Base-by-base conservation (phyloP, 192 early-diverging fungal species). In the Coemansia sp. region DNA sequence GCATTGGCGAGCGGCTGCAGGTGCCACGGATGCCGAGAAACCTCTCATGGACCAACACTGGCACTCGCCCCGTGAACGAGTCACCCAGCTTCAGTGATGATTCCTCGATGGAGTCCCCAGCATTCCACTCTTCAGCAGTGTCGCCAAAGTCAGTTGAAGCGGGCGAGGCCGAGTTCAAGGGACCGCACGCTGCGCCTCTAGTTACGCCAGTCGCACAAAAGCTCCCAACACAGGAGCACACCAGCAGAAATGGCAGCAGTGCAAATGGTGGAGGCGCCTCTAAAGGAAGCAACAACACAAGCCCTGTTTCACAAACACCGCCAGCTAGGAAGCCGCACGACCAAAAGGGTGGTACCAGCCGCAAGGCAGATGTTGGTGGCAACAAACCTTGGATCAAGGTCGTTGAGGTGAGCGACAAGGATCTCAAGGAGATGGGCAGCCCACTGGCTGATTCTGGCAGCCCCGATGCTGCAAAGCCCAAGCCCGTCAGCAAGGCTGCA, bases 331-430 rank as follows among this genome's bases (percentile, higher is more conserved):
- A 55, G 63, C 12, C 59, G 34, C 64, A 74, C n/a, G 61, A 70
- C 28, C 43, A 29, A 15, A 75, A 64, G 25, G 18, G 52, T 8
- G 62, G 58, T 2, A 7, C 23, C 61, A 62, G 62, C 28, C 45
- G 23, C 57, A 71, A 61, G 51, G 51, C 43, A 58, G 57, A 71
- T 15, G 59, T 30, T 4, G 58, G 30, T 57, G 61, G 62, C 30
- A 74, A 64, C n/a, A 69, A 67, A 64, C 80, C 74, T 26, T 76
- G 80, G 70, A 72, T 76, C 61, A 69, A 73, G 51, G 72, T 82
- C 2, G 68, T 82, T 46, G 80, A 76, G 28, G 45, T 77, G 10
- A 70, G 42, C 57, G 67, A 68, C 52, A 58, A 63, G 61, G 80
- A 77, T 12, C 58, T 82, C 31, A 55, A 67, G 61, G 67, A 76